These are phyloP conservation scores for Mortierella sp. DNA, from an alignment of 371 early-diverging fungal species.

Conservation along the genomic window DNA sequence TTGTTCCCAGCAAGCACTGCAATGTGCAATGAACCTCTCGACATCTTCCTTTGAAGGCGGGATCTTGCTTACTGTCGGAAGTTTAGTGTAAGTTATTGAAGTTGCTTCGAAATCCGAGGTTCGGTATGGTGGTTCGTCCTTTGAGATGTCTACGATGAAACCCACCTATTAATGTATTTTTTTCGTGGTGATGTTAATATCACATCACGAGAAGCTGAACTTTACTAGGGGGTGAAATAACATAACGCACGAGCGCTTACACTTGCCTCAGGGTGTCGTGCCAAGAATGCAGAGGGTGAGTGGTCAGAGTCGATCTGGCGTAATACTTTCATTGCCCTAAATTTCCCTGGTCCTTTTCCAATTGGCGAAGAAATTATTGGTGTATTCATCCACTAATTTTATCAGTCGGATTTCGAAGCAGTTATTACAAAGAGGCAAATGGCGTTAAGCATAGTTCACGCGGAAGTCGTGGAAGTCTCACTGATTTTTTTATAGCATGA, in stretches of 20 bases:
- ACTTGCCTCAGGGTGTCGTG: conserved; percentile 67
- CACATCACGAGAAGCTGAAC: not conserved
- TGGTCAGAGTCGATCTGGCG: conserved; percentile 77
- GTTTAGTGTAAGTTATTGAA: conserved; percentile 70
- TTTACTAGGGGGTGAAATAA: not conserved
- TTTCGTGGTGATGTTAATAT: not conserved
- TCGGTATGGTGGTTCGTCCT: conserved; percentile 72
- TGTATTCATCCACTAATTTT: conserved; percentile 66
- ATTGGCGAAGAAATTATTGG: conserved; percentile 68
- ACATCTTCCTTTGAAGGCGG: conserved; percentile 75
- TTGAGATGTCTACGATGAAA: conserved; percentile 60
- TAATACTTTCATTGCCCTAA: conserved; percentile 75
- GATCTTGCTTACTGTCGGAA: conserved; percentile 76
- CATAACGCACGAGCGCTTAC: conserved; percentile 37
- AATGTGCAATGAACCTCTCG: conserved; percentile 64
- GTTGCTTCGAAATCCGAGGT: conserved; percentile 71
- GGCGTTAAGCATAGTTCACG: not conserved
- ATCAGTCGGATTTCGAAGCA: not conserved
- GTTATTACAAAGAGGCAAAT: not conserved
- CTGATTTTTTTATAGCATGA: not conserved
- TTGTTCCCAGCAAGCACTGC: conserved; percentile 66
- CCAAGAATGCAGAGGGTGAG: conserved; percentile 70
- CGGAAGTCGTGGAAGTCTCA: not conserved
- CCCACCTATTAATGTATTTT: conserved; percentile 13
- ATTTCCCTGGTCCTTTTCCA: conserved; percentile 61